Conservation (phyloP, 129 eudicot species). For the Smallanthus sonchifolius region DNA sequence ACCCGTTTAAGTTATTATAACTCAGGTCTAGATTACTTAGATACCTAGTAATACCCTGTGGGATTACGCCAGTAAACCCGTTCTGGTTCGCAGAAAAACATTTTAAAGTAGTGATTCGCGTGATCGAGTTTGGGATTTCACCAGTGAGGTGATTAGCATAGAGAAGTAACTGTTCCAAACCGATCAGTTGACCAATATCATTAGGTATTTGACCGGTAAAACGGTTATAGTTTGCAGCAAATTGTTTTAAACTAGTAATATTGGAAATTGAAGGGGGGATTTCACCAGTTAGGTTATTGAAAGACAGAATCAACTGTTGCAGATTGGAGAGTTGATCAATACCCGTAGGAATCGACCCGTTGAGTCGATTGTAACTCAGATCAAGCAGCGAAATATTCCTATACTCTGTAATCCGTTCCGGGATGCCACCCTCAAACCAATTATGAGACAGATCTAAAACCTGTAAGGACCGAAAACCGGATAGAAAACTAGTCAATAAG, state of each 20-base stretch:
- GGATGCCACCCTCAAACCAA: constrained; percentile 34
- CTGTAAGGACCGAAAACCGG: constrained; percentile 48
- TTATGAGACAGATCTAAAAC: constrained; percentile 60
- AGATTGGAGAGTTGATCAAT: constrained; percentile 41
- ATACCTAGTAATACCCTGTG: constrained; percentile 42
- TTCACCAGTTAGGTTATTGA: constrained; percentile 46
- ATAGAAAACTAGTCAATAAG: constrained; percentile 41
- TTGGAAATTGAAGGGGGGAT: constrained; percentile 38
- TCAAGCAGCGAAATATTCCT: constrained; percentile 53
- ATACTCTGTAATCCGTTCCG: constrained; percentile 36
- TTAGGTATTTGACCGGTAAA: constrained; percentile 57
- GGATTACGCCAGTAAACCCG: constrained; percentile 49
- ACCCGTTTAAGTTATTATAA: constrained; percentile 56
- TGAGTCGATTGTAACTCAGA: constrained; percentile 41
- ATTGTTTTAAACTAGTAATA: constrained; percentile 37
- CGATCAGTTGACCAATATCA: constrained; percentile 34
- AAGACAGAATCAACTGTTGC: constrained; percentile 47
- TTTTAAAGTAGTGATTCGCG: constrained; percentile 26
- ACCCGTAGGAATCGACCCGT: constrained; percentile 44
- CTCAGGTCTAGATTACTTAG: constrained; percentile 60
- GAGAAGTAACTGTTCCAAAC: constrained; percentile 45
- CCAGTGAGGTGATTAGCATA: constrained; percentile 55
- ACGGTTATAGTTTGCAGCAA: constrained; percentile 58
- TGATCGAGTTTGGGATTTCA: constrained; percentile 44
- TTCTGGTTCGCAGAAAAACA: constrained; percentile 80